Percentiles rank a stretch among this genome's conserved stretches.
phyloP scores from a whole-genome alignment of 2,329 filamentous ascomycete genomes.

The Microdochium trichocladiopsis region DNA sequence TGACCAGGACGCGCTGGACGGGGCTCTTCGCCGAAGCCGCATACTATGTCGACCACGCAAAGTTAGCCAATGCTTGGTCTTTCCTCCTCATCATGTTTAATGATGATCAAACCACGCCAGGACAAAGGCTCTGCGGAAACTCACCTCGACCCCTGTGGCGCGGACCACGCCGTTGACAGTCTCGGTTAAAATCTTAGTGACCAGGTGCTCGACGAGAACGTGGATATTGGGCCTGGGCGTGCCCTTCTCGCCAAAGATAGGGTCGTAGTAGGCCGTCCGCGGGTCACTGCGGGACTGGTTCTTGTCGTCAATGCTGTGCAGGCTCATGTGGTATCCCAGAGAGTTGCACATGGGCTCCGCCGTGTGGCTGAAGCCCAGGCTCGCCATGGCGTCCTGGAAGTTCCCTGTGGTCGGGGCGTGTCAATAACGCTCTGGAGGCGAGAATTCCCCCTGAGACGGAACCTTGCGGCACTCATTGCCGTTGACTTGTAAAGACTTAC shows the following conservation, averaged over 20 bases:
- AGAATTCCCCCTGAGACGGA: too few relatives aligned
- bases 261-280: conserved; percentile 1
- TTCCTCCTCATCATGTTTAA: not conserved
- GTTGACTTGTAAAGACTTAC: too few relatives aligned
- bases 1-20: conserved; percentile 21
- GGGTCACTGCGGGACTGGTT: conserved; percentile 2
- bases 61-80: not conserved
- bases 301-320: not conserved
- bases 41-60: not conserved
- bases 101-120: not conserved
- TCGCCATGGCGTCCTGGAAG: not conserved
- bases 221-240: conserved; percentile 1
- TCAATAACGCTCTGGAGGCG: too few relatives aligned
- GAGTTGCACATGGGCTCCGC: conserved; percentile 1
- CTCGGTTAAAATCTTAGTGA: not conserved
- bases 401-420: not conserved
- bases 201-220: conserved; percentile 1
- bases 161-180: not conserved
- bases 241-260: conserved; percentile 1
- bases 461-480: too few relatives aligned
- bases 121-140: not conserved
- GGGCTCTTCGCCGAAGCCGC: not conserved
- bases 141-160: not conserved
- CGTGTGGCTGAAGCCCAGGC: not conserved
- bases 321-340: not conserved